Evolutionary conservation across 2,329 filamentous ascomycete species (phyloP).

Genomic region (Parafenestella ontariensis): DNA sequence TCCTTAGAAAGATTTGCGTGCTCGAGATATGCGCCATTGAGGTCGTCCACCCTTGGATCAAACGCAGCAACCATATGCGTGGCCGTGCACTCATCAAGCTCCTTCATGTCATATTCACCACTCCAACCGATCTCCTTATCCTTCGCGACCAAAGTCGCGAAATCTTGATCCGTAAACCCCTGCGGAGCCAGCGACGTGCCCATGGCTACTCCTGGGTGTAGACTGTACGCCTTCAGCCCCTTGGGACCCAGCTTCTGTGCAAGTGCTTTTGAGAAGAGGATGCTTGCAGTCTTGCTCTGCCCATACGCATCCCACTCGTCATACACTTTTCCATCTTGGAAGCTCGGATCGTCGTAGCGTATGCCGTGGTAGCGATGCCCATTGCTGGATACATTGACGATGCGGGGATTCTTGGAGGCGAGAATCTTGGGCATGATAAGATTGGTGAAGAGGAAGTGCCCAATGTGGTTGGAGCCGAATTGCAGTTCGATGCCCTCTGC

Average conservation of each 20-base stretch:
- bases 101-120: conserved; percentile 32
- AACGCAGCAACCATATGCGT: conserved; percentile 44
- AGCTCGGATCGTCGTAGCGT: conserved; percentile 54
- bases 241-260: conserved; percentile 28
- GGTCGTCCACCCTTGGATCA: conserved; percentile 28
- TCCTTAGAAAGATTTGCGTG: conserved; percentile 28
- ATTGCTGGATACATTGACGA: conserved; percentile 54
- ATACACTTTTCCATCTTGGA: conserved; percentile 51
- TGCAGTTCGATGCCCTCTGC: conserved; percentile 49
- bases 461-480: conserved; percentile 59
- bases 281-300: conserved; percentile 62
- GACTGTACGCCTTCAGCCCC: conserved; percentile 34
- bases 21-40: conserved; percentile 39
- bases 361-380: conserved; percentile 51
- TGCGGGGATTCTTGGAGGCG: conserved; percentile 38
- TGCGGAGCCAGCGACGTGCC: conserved; percentile 29
- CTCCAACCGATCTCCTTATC: conserved; percentile 30
- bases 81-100: conserved; percentile 35
- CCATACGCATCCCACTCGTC: conserved; percentile 56
- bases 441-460: conserved; percentile 57
- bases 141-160: conserved; percentile 15
- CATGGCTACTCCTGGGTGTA: conserved; percentile 40
- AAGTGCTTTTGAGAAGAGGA: conserved; percentile 41
- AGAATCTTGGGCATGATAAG: conserved; percentile 55
- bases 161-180: conserved; percentile 28